Percentiles rank a stretch among this genome's conserved stretches.
Evolutionary conservation across 306 rosid species (phyloP).

Genomic region (Hylodesmum podocarpum): DNA sequence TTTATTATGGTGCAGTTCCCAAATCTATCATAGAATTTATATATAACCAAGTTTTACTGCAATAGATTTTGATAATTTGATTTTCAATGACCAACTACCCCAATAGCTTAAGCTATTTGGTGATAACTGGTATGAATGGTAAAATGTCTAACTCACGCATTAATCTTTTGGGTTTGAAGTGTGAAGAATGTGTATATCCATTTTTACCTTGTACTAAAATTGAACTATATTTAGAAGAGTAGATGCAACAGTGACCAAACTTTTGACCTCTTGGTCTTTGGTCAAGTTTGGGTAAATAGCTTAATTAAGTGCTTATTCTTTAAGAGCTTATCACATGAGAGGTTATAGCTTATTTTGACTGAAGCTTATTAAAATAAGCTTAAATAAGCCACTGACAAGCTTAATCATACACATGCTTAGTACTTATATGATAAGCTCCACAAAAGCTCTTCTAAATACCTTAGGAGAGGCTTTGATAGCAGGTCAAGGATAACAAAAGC

Average conservation of each 20-base stretch:
- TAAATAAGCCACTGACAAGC: not conserved
- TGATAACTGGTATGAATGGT: not conserved
- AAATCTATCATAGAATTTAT: not conserved
- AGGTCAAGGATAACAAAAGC: not conserved
- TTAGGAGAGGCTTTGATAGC: not conserved
- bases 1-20: not conserved
- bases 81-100: not conserved
- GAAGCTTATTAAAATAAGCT: not conserved
- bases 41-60: not conserved
- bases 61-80: not conserved
- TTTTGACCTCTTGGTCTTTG: not conserved
- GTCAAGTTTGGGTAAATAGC: not conserved
- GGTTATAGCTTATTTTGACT: not conserved
- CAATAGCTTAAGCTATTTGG: not conserved
- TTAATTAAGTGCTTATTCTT: not conserved
- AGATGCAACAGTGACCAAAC: not conserved
- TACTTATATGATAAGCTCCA: not conserved
- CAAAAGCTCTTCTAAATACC: not conserved
- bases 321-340: not conserved
- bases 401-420: not conserved
- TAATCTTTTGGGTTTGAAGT: not conserved
- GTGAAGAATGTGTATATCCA: not conserved
- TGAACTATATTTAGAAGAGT: conserved; percentile 1
- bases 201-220: conserved; percentile 9
- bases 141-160: not conserved